Base-by-base conservation (phyloP, 441 rosid species). In the Isatis lusitanica region DNA sequence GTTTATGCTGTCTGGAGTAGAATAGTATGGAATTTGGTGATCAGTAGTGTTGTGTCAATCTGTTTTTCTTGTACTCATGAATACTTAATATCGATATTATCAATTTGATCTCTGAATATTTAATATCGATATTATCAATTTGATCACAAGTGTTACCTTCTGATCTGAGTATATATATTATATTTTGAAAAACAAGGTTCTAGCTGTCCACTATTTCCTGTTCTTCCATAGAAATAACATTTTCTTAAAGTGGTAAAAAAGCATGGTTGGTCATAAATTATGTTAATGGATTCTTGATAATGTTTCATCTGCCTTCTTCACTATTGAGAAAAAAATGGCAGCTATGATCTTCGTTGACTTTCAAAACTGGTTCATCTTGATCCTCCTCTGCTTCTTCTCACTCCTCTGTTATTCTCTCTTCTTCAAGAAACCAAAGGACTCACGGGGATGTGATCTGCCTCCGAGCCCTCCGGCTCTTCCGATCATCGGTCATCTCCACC, bases 381-480 rank as follows among this genome's bases (percentile, higher is more conserved):
- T 43, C 13, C 17, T 68, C 63, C 1, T 42, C 7, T 68, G 65
- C 12, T 5, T 57, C 31, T 69, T 44, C 42, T 31, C 64, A 43
- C 4, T 57, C 55, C 3, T 69, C 40, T 69, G 18, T 44, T 57
- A 40, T 40, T 53, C 5, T 11, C n/a, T 52, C 39, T 53, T 68
- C 53, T 28, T 53, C 38, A 50, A 26, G 40, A 39, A 68, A 52
- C 56, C 57, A 39, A 61, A 52, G 15, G 0, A 62, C 9, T 55
- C 53, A 40, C 30, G 13, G 5, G 58, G 47, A 4, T 71, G 5
- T 33, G 40, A 58, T 57, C 43, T 64, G 28, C 73, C 78, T 48
- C 73, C 73, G 2, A 74, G 63, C 31, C 78, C 78, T 66, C 78
- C 78, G 0, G 58, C 68, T 18, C 56, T 77, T 21, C 80, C 80